Conservation (phyloP, 768 basidiomycete species). For the Phylloporus scabripes region DNA sequence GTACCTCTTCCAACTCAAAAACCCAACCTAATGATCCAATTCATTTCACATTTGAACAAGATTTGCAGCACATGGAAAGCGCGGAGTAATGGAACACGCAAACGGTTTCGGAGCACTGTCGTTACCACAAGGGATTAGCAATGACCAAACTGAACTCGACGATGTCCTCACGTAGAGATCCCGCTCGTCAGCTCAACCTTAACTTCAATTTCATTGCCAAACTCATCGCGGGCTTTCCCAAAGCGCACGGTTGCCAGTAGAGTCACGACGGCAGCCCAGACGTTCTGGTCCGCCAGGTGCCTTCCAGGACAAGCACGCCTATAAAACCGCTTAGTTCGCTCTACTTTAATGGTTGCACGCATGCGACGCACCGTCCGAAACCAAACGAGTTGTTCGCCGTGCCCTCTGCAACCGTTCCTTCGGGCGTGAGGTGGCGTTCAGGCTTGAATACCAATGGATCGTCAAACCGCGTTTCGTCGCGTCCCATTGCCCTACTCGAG, state of each 20-base stretch:
- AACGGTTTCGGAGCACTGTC: slow-evolving; percentile 24
- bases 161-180: slow-evolving; percentile 12
- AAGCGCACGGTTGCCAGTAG: slow-evolving; percentile 28
- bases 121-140: slow-evolving; percentile 1
- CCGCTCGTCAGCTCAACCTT: slow-evolving; percentile 22
- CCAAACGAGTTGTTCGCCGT: slow-evolving; percentile 8
- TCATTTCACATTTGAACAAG: slow-evolving; percentile 14
- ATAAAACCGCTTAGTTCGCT: background rate
- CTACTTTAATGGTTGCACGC: background rate
- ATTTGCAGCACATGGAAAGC: slow-evolving; percentile 9
- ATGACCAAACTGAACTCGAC: background rate
- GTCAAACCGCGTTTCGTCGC: slow-evolving; percentile 46
- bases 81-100: slow-evolving; percentile 16
- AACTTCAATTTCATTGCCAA: slow-evolving; percentile 29
- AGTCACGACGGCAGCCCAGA: slow-evolving; percentile 31
- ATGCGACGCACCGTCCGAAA: slow-evolving; percentile 23
- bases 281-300: slow-evolving; percentile 28
- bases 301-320: slow-evolving; percentile 33
- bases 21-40: background rate
- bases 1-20: background rate
- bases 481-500: slow-evolving; percentile 38
- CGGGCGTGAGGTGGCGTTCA: slow-evolving; percentile 42
- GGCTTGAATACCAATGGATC: slow-evolving; percentile 51
- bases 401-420: slow-evolving; percentile 12
- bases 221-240: slow-evolving; percentile 20